Base-by-base conservation (phyloP, 768 basidiomycete species). In the Boletus reticuloceps region DNA sequence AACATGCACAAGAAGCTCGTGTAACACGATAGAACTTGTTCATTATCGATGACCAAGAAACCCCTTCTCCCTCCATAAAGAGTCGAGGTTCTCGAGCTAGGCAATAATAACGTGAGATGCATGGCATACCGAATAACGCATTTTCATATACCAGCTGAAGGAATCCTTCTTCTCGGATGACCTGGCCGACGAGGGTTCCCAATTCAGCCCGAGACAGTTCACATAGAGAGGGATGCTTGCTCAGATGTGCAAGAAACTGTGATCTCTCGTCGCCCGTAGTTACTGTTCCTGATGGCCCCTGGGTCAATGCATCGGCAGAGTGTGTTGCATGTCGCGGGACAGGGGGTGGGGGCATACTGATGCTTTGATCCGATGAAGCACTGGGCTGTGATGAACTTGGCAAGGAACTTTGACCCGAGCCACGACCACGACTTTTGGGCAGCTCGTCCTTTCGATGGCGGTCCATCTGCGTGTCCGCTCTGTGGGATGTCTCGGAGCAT, bases 101-200 rank as follows among this genome's bases (percentile, higher is more conserved):
- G 40, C 45, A 44, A 52, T 34, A 36, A 53, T 42, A 25, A 46
- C 31, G 38, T 69, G 47, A 67, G 61, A 58, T 22, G n/a, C 16
- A 29, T 29, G 16, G 25, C 19, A 36, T 39, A 17, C 34, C 29
- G 9, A 29, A 38, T 25, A 27, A 46, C 16, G 4, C 20, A 10
- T 40, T 59, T 53, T n/a, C 29, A 11, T 32, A 81, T 62, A 90
- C 92, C 81, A 98, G 77, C 59, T 81, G 79, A 13, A 78, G 70
- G 64, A 97, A 93, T 8, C 91, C 84, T 50, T 94, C 84, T 67
- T 91, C 88, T 50, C 82, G 79, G 17, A 90, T 76, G 22, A 89
- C 78, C 27, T 83, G 77, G 12, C 78, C 76, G 17, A 90, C 77
- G 3, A 86, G 65, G 43, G 70, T 69, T 62, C 89, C 86, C 13